A percentile compares a stretch with the other conserved stretches of the same genome.
phyloP scores from a whole-genome alignment of 345 rosid genomes.

The Populus tremula region DNA sequence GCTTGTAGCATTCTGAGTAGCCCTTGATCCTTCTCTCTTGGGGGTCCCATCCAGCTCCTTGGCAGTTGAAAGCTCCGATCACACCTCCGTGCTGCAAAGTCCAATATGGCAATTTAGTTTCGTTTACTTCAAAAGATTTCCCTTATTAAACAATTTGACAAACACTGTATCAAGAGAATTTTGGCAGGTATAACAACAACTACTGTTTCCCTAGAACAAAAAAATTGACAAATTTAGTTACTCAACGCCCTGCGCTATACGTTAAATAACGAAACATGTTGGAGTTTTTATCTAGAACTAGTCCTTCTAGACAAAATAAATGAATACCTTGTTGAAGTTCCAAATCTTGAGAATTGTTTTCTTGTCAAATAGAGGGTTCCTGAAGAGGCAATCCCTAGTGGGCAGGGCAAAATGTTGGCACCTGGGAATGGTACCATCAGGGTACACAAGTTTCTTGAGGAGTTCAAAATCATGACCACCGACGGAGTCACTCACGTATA shows the following conservation, averaged over 20 bases:
- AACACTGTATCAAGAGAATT: background rate
- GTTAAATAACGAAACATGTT: background rate
- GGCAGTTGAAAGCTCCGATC: slow-evolving; percentile 88
- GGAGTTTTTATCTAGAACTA: background rate
- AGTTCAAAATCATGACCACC: slow-evolving; percentile 72
- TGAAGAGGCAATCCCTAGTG: slow-evolving; percentile 82
- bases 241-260: background rate
- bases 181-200: background rate
- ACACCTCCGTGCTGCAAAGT: slow-evolving; percentile 69
- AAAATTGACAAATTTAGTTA: background rate
- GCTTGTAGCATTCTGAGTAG: slow-evolving; percentile 61
- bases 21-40: slow-evolving; percentile 55
- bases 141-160: background rate
- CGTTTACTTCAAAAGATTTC: background rate
- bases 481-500: slow-evolving; percentile 74
- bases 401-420: slow-evolving; percentile 78
- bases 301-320: background rate
- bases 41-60: slow-evolving; percentile 90
- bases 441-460: slow-evolving; percentile 60
- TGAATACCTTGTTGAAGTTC: slow-evolving; percentile 76
- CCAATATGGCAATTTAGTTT: background rate
- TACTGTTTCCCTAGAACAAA: background rate
- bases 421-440: slow-evolving; percentile 80
- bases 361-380: slow-evolving; percentile 69
- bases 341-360: slow-evolving; percentile 76